Percentiles rank a stretch among this genome's conserved stretches.
These are phyloP conservation scores for Wickerhamiella siamensis DNA, from an alignment of 805 yeast genomes.

Conservation along the genomic window DNA sequence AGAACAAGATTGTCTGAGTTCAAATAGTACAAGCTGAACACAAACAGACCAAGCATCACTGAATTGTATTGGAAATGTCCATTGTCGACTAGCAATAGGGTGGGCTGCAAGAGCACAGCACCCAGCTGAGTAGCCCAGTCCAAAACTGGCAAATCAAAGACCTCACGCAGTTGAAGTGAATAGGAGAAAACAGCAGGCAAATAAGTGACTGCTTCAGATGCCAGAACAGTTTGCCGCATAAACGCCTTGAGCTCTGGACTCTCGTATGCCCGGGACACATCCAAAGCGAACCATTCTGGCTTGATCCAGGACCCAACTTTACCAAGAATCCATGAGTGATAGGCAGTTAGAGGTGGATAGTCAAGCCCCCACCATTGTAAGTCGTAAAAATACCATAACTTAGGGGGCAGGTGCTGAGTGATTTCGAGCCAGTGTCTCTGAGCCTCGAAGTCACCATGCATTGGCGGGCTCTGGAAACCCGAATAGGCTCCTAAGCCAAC, in stretches of 20 bases:
- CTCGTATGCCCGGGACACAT: conserved; percentile 65
- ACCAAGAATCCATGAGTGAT: conserved; percentile 74
- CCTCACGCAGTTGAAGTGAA: conserved; percentile 56
- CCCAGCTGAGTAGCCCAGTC: conserved; percentile 67
- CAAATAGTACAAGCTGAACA: conserved; percentile 52
- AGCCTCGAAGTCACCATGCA: conserved; percentile 94
- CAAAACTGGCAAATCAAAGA: conserved; percentile 40
- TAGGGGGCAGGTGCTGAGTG: conserved; percentile 58
- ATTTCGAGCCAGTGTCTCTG: conserved; percentile 97
- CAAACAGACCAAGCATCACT: conserved; percentile 81
- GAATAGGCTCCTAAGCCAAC: conserved; percentile 83
- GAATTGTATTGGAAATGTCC: conserved; percentile 95
- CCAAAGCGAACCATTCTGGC: conserved; percentile 62
- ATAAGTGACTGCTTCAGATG: conserved; percentile 60
- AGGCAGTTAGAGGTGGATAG: conserved; percentile 94
- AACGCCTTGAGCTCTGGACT: conserved; percentile 50
- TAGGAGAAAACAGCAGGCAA: conserved; percentile 69
- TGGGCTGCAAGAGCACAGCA: conserved; percentile 73
- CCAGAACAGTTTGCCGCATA: conserved; percentile 69
- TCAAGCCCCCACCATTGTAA: conserved; percentile 92
- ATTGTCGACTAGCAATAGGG: conserved; percentile 74
- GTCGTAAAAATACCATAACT: conserved; percentile 80
- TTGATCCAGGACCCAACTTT: conserved; percentile 47
- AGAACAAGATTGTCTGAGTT: conserved; percentile 41
- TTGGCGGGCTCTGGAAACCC: conserved; percentile 57